Evolutionary conservation across 345 rosid genomes (phyloP).

Genomic region (Syzygium aqueum): DNA sequence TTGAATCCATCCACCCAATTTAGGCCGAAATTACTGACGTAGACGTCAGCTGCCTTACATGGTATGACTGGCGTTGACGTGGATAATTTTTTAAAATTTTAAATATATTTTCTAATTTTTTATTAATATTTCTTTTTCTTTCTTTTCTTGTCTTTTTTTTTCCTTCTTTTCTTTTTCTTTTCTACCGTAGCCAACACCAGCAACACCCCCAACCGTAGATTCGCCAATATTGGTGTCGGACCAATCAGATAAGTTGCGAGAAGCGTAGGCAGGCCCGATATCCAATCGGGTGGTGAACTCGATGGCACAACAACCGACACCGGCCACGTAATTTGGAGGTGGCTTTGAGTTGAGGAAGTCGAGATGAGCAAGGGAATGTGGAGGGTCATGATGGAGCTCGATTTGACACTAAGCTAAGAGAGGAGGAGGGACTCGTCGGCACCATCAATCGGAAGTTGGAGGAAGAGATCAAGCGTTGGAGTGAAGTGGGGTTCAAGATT

Average conservation of each 20-base stretch:
- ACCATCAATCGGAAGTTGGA: not conserved
- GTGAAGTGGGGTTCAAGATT: constrained; percentile 22
- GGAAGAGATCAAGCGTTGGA: constrained; percentile 26
- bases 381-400: constrained; percentile 40
- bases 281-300: constrained; percentile 95
- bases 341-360: constrained; percentile 85
- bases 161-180: no score
- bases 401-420: constrained; percentile 38
- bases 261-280: constrained; percentile 92
- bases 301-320: constrained; percentile 90
- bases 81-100: no score
- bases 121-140: no score
- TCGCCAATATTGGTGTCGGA: constrained; percentile 47
- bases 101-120: no score
- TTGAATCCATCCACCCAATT: no score
- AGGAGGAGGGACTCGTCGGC: constrained; percentile 24
- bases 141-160: no score
- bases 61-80: no score
- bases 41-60: no score
- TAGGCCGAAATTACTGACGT: no score
- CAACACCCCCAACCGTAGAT: constrained; percentile 21
- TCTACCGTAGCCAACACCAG: constrained; percentile 50
- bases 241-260: constrained; percentile 80
- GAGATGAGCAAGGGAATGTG: constrained; percentile 54
- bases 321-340: constrained; percentile 79